A percentile compares a stretch with the other conserved stretches of the same genome.
Evolutionary conservation across 2,329 filamentous ascomycete species (phyloP).

Genomic region (Chalaropsis ovoidea): DNA sequence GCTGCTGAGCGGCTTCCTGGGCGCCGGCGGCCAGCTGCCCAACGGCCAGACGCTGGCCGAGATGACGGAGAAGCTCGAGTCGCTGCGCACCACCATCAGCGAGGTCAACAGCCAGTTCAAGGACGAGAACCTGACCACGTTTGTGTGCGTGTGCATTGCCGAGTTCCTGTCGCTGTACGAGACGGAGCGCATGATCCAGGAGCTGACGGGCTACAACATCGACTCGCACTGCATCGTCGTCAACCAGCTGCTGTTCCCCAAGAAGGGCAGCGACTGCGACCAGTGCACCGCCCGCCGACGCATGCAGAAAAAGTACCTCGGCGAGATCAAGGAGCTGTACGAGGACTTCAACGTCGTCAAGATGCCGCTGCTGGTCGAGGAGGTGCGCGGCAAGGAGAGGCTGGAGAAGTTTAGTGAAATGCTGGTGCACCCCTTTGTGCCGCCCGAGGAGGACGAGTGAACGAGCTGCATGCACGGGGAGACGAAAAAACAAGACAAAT

Average conservation of each 20-base stretch:
- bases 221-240: slow-evolving; percentile 97
- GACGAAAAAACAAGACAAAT: not conserved
- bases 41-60: slow-evolving; percentile 90
- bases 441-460: slow-evolving; percentile 39
- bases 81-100: slow-evolving; percentile 79
- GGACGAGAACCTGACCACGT: slow-evolving; percentile 87
- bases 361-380: slow-evolving; percentile 92
- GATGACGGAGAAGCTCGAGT: slow-evolving; percentile 89
- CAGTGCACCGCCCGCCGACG: slow-evolving; percentile 90
- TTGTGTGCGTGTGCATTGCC: slow-evolving; percentile 96
- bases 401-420: slow-evolving; percentile 83
- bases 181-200: slow-evolving; percentile 99
- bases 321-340: slow-evolving; percentile 97
- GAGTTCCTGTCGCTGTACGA: slow-evolving; percentile 96
- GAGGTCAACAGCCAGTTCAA: slow-evolving; percentile 99
- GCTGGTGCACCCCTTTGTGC: slow-evolving; percentile 65
- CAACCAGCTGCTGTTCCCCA: slow-evolving; percentile 92
- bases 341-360: slow-evolving; percentile 94
- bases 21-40: slow-evolving; percentile 61
- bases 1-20: slow-evolving; percentile 87
- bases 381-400: slow-evolving; percentile 90
- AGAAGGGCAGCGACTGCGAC: slow-evolving; percentile 72
- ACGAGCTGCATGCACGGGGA: not conserved
- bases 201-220: slow-evolving; percentile 83
- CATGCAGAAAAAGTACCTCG: slow-evolving; percentile 99